These are phyloP conservation scores for Rhodomyrtus tomentosa DNA, from an alignment of 345 rosid species.

Conservation along the genomic window DNA sequence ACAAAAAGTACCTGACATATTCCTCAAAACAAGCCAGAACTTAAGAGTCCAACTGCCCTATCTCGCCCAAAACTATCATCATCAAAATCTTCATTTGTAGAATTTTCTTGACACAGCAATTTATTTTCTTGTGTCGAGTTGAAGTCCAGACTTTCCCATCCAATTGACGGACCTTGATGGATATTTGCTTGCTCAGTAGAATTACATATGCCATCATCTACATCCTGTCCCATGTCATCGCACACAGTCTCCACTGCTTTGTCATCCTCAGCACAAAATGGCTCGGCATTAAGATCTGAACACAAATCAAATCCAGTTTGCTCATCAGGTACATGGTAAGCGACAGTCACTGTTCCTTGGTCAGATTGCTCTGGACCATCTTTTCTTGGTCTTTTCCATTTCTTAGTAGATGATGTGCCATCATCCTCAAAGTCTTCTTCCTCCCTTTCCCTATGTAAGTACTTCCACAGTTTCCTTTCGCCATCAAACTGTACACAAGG, in stretches of 20 bases:
- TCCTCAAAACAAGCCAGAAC: slow-evolving; percentile 34
- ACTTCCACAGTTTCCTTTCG: slow-evolving; percentile 96
- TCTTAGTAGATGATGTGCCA: slow-evolving; percentile 98
- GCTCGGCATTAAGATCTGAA: slow-evolving; percentile 55
- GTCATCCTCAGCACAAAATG: slow-evolving; percentile 30
- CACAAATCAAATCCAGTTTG: slow-evolving; percentile 58
- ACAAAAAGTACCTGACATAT: slow-evolving; percentile 36
- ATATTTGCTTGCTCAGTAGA: slow-evolving; percentile 19
- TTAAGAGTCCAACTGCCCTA: slow-evolving; percentile 30
- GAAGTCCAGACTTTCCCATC: slow-evolving; percentile 45
- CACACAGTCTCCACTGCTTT: slow-evolving; percentile 24
- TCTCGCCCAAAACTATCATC: slow-evolving; percentile 54
- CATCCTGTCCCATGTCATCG: slow-evolving; percentile 33
- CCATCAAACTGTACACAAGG: slow-evolving; percentile 95
- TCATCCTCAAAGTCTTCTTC: slow-evolving; percentile 99
- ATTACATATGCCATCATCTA: slow-evolving; percentile 38
- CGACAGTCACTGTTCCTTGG: slow-evolving; percentile 62
- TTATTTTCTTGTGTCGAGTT: slow-evolving; percentile 44
- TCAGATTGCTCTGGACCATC: slow-evolving; percentile 80
- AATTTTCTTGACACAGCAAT: slow-evolving; percentile 75
- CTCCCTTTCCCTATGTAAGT: slow-evolving; percentile 91
- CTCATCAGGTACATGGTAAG: slow-evolving; percentile 41
- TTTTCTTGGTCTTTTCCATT: slow-evolving; percentile 97
- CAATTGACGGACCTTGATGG: slow-evolving; percentile 35
- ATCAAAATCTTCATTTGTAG: slow-evolving; percentile 80